phyloP scores from a whole-genome alignment of 148 eudicot species.

The Limonium bicolor region DNA sequence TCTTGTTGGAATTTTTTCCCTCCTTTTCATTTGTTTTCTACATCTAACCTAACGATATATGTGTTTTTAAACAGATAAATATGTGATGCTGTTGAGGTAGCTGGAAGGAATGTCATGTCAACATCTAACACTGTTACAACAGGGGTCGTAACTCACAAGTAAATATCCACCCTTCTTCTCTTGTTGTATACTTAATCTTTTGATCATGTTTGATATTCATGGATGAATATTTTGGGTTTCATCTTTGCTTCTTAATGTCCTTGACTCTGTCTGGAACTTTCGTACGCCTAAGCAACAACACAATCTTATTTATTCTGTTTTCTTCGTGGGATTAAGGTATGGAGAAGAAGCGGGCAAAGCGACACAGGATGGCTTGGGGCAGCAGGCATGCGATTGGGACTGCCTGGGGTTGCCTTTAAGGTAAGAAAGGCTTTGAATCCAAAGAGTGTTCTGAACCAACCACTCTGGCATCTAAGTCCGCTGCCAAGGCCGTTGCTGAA shows the following conservation, averaged over 20 bases:
- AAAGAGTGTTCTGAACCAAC: slow-evolving; percentile 44
- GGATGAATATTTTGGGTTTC: too few relatives aligned
- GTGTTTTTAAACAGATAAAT: slow-evolving; percentile 39
- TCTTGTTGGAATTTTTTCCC: too few relatives aligned
- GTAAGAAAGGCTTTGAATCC: slow-evolving; percentile 75
- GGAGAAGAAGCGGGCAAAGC: slow-evolving; percentile 90
- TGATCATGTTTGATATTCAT: too few relatives aligned
- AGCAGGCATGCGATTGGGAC: slow-evolving; percentile 86
- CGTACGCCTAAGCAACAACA: too few relatives aligned
- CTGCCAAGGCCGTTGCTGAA: slow-evolving; percentile 38
- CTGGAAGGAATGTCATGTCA: slow-evolving; percentile 93
- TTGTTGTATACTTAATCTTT: too few relatives aligned
- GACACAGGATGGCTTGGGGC: slow-evolving; percentile 74
- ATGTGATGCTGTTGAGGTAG: slow-evolving; percentile 90
- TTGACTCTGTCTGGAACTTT: too few relatives aligned
- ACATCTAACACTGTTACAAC: slow-evolving; percentile 86
- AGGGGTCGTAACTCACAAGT: slow-evolving; percentile 74
- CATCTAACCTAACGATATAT: too few relatives aligned
- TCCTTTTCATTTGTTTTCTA: too few relatives aligned
- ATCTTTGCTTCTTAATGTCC: too few relatives aligned
- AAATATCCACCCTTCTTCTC: too few relatives aligned
- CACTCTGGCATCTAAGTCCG: slow-evolving; percentile 40
- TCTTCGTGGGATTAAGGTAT: too few relatives aligned
- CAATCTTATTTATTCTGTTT: too few relatives aligned
- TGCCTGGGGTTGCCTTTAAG: slow-evolving; percentile 88